phyloP scores from a whole-genome alignment of 2,329 filamentous ascomycete genomes.

The Cryphonectria parasitica region DNA sequence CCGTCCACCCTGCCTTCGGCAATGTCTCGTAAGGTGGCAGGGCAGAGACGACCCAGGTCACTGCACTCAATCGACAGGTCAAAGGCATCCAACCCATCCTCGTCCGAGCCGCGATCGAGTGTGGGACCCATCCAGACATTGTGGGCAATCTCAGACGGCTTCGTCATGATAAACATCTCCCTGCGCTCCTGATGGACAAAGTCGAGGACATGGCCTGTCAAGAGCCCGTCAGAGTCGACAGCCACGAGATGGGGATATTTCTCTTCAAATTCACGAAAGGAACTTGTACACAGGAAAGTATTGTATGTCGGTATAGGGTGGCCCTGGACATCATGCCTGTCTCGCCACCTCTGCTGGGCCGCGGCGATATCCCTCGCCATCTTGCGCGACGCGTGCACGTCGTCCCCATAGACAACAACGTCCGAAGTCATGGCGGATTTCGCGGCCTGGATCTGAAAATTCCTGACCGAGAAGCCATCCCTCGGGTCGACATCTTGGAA shows the following conservation, averaged over 20 bases:
- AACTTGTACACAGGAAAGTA: slow-evolving; percentile 74
- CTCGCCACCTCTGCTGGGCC: slow-evolving; percentile 77
- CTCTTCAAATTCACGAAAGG: slow-evolving; percentile 74
- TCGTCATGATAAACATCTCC: slow-evolving; percentile 95
- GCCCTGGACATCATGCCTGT: slow-evolving; percentile 61
- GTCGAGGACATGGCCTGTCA: slow-evolving; percentile 81
- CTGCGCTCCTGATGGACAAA: slow-evolving; percentile 86
- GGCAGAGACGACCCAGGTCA: slow-evolving; percentile 79
- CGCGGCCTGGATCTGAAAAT: slow-evolving; percentile 93
- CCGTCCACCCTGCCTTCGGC: slow-evolving; percentile 56
- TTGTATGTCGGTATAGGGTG: slow-evolving; percentile 70
- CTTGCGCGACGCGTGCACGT: slow-evolving; percentile 62
- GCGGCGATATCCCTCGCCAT: slow-evolving; percentile 70
- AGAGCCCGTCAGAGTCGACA: slow-evolving; percentile 69
- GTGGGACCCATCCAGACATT: slow-evolving; percentile 93
- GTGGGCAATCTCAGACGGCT: slow-evolving; percentile 81
- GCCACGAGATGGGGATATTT: slow-evolving; percentile 73
- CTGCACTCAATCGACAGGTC: slow-evolving; percentile 89
- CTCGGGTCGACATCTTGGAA: slow-evolving; percentile 85
- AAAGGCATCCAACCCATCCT: slow-evolving; percentile 67
- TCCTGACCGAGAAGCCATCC: slow-evolving; percentile 92
- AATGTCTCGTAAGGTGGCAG: slow-evolving; percentile 66
- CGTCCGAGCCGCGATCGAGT: slow-evolving; percentile 66
- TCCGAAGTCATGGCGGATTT: slow-evolving; percentile 89
- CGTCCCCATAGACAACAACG: slow-evolving; percentile 87